These are phyloP conservation scores for Silene coronaria DNA, from an alignment of 179 eudicot species.

Conservation along the genomic window DNA sequence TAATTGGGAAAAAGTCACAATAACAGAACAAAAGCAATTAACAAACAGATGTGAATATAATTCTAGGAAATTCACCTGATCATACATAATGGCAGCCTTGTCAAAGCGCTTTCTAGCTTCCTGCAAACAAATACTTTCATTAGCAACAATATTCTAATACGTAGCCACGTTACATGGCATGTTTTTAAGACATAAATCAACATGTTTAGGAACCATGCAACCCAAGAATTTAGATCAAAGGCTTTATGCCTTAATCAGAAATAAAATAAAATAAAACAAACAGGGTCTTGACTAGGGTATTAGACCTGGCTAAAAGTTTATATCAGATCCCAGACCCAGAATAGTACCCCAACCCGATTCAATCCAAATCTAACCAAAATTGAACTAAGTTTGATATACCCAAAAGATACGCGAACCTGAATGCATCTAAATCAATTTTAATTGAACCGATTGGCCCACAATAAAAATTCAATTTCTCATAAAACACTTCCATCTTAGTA, in stretches of 20 bases:
- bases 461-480: too few relatives aligned
- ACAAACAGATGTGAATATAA: neutral
- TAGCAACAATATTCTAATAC: neutral
- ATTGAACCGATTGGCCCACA: too few relatives aligned
- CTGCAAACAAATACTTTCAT: conserved; percentile 35
- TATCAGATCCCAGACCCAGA: too few relatives aligned
- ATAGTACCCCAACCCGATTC: too few relatives aligned
- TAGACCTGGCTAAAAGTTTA: neutral
- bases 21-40: neutral
- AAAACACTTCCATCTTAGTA: too few relatives aligned
- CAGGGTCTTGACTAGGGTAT: neutral
- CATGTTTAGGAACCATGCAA: neutral
- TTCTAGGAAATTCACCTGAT: conserved; percentile 49
- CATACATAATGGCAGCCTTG: conserved; percentile 65
- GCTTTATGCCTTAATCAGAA: neutral
- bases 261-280: neutral
- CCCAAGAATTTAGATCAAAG: neutral
- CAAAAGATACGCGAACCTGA: too few relatives aligned
- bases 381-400: too few relatives aligned
- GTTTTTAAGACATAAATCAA: neutral
- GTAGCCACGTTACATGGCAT: neutral
- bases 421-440: too few relatives aligned
- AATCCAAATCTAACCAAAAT: too few relatives aligned
- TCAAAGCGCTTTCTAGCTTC: conserved; percentile 96
- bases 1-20: neutral